Percentiles rank a stretch among this genome's conserved stretches.
Evolutionary conservation across 2,329 filamentous ascomycete genomes (phyloP).

Genomic region (Fusarium tjaetaba): DNA sequence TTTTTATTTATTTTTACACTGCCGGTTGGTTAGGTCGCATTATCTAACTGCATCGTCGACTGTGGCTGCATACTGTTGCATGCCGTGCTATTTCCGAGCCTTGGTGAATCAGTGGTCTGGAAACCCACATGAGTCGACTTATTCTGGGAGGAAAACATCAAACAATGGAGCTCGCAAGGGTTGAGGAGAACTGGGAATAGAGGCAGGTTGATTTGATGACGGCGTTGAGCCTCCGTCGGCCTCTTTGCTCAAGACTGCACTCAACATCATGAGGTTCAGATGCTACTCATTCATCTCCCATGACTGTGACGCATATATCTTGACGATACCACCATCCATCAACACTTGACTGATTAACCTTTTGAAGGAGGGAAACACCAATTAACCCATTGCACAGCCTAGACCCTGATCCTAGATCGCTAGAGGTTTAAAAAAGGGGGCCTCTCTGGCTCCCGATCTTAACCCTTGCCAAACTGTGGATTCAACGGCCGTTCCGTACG

Average conservation of each 20-base stretch:
- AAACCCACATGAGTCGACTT: constrained; percentile 19
- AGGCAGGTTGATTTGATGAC: constrained; percentile 15
- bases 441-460: constrained; percentile 11
- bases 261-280: background rate
- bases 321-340: background rate
- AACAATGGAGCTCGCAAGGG: constrained; percentile 22
- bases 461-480: constrained; percentile 14
- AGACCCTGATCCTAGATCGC: background rate
- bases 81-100: constrained; percentile 39
- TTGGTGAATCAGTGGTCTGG: constrained; percentile 23
- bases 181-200: constrained; percentile 12
- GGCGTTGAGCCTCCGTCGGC: constrained; percentile 27
- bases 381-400: background rate
- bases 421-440: constrained; percentile 10
- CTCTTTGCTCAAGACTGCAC: background rate
- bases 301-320: background rate
- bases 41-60: background rate
- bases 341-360: background rate
- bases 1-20: background rate
- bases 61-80: constrained; percentile 19
- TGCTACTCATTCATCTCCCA: background rate
- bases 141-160: constrained; percentile 25
- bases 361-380: background rate
- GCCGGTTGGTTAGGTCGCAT: background rate
- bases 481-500: constrained; percentile 37